Base-by-base conservation (phyloP, 83 land plant genomes). In the Picea abies region DNA sequence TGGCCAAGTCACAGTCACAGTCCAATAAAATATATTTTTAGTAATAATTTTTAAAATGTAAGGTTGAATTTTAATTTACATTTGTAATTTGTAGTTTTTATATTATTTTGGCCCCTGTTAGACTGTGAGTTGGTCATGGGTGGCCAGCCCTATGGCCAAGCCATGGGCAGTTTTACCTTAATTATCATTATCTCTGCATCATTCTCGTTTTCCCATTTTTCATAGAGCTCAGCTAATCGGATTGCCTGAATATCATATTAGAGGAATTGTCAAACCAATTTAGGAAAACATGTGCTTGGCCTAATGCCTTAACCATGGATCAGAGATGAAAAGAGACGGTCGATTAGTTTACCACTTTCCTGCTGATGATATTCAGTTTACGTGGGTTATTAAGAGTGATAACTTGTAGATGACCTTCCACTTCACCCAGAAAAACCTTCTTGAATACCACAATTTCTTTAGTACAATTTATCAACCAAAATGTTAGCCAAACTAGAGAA, bases 171-270 rank as follows among this genome's bases (percentile, higher is more conserved):
- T 82, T 19, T 56, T 39, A 93, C 99, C 96, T 97, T 97, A 70
- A 97, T 77, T 19, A 97, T 71, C 14, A 97, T 83, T 20, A 94
- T 88, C 68, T 93, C 65, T 25, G 87, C 94, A 73, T 88, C 81
- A 49, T 91, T 91, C 63, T 93, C 94, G 76, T 85, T 85, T 83
- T 97, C 99, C 94, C 96, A 97, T 70, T 92, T 89, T 71, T 97
- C 96, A 63, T 92, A 86, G 19, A 79, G 84, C 52, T 87, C 86
- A 60, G 91, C 91, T 23, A 96, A 52, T 64, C 85, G 81, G 69
- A 77, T 80, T 64, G 94, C 95, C 96, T 96, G 83, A 60, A 20
- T 44, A 44, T 44, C 23, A 19, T 20, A 29, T 60, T 62, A 61
- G 8, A 73, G 41, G 10, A 73, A 5, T 41, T 44, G 26, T 35